Evolutionary conservation across 345 rosid genomes (phyloP).

Genomic region (Trapa bicornis): DNA sequence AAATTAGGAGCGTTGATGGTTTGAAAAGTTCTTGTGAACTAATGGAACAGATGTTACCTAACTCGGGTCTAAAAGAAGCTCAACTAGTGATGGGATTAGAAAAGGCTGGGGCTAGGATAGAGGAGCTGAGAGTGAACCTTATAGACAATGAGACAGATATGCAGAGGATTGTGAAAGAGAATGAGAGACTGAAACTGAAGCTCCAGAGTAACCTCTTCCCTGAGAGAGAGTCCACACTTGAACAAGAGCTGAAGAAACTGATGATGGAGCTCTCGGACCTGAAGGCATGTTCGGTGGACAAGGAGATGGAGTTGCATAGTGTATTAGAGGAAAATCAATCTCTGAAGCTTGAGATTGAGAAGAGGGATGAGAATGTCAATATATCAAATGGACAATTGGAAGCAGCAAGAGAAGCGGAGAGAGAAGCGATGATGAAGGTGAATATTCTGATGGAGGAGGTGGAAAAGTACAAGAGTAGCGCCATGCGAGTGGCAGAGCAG

Average conservation of each 20-base stretch:
- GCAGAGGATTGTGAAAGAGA: slow-evolving; percentile 70
- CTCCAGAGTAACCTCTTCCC: slow-evolving; percentile 26
- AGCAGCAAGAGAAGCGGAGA: slow-evolving; percentile 34
- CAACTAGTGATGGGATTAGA: slow-evolving; percentile 44
- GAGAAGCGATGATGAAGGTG: slow-evolving; percentile 56
- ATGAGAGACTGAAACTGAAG: slow-evolving; percentile 34
- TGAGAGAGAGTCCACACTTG: slow-evolving; percentile 24
- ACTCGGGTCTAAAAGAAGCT: slow-evolving; percentile 36
- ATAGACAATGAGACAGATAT: slow-evolving; percentile 84
- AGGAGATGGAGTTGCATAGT: slow-evolving; percentile 60
- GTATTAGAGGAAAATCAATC: slow-evolving; percentile 56
- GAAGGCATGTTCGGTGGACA: slow-evolving; percentile 57
- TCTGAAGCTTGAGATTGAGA: slow-evolving; percentile 40
- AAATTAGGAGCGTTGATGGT: slow-evolving; percentile 24
- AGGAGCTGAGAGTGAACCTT: slow-evolving; percentile 59
- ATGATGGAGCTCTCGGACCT: slow-evolving; percentile 32
- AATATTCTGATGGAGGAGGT: slow-evolving; percentile 66
- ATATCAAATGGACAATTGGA: slow-evolving; percentile 22
- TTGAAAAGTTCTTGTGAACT: slow-evolving; percentile 35
- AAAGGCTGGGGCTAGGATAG: slow-evolving; percentile 41
- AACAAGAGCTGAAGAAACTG: slow-evolving; percentile 39
- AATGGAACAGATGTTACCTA: slow-evolving; percentile 34
- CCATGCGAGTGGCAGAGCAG: slow-evolving; percentile 56
- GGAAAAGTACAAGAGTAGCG: slow-evolving; percentile 58
- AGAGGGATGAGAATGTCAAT: slow-evolving; percentile 26